phyloP scores from a whole-genome alignment of 2,329 filamentous ascomycete species.

The Diaporthe sp. region DNA sequence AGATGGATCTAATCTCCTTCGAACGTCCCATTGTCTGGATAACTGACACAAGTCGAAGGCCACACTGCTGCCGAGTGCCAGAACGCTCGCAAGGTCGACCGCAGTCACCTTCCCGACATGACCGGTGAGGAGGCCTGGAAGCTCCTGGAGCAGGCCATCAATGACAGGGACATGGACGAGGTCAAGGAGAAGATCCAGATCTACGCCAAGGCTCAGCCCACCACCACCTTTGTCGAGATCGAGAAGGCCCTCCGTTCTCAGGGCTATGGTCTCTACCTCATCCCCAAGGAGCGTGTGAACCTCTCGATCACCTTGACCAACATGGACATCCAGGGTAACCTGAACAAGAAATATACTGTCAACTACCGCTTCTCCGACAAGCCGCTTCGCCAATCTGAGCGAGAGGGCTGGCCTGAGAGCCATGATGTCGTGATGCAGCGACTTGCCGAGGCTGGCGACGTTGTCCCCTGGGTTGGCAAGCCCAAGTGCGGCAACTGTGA shows the following conservation, averaged over 20 bases:
- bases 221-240: slow-evolving; percentile 71
- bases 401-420: slow-evolving; percentile 70
- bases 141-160: slow-evolving; percentile 65
- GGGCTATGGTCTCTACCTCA: slow-evolving; percentile 70
- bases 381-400: slow-evolving; percentile 71
- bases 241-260: slow-evolving; percentile 72
- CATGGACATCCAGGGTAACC: slow-evolving; percentile 80
- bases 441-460: slow-evolving; percentile 75
- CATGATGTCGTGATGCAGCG: slow-evolving; percentile 73
- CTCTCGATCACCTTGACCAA: slow-evolving; percentile 72
- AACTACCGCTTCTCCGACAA: slow-evolving; percentile 73
- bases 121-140: slow-evolving; percentile 70
- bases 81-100: slow-evolving; percentile 71
- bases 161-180: slow-evolving; percentile 72
- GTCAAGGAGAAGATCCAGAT: slow-evolving; percentile 71
- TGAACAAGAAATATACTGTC: slow-evolving; percentile 75
- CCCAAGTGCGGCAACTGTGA: slow-evolving; percentile 75
- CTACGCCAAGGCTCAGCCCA: slow-evolving; percentile 73
- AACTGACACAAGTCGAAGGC: slow-evolving; percentile 55
- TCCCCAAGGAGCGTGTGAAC: slow-evolving; percentile 71
- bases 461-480: slow-evolving; percentile 68
- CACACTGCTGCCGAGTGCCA: slow-evolving; percentile 71
- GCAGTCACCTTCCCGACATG: slow-evolving; percentile 63
- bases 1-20: background rate
- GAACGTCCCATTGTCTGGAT: slow-evolving; percentile 4